Evolutionary conservation across 345 rosid genomes (phyloP).

Genomic region (Aegle marmelos): DNA sequence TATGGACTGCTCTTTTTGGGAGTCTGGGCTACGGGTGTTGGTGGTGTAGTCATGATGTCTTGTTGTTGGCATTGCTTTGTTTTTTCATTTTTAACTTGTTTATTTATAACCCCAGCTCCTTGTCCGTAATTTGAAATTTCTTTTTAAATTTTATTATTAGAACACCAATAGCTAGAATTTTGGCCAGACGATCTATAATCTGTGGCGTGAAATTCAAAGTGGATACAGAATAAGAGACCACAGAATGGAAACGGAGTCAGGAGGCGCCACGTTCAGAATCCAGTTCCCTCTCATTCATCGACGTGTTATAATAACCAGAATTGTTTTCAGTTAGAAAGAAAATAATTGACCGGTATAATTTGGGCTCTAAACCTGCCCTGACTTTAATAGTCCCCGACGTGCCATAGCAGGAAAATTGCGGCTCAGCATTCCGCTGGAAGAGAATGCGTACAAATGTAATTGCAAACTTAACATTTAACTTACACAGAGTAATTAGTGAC

Average conservation of each 20-base stretch:
- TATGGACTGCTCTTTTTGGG: background rate
- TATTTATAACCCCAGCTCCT: background rate
- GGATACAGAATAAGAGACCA: constrained; percentile 14
- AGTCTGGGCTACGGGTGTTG: background rate
- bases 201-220: constrained; percentile 4
- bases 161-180: too few relatives aligned
- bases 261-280: constrained; percentile 28
- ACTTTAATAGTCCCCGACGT: too few relatives aligned
- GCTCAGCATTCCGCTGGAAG: background rate
- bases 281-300: background rate
- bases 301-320: background rate
- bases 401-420: too few relatives aligned
- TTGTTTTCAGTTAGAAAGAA: too few relatives aligned
- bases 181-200: background rate
- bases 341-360: too few relatives aligned
- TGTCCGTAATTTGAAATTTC: too few relatives aligned
- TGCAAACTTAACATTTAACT: constrained; percentile 2
- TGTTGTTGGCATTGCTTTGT: background rate
- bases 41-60: background rate
- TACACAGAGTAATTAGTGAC: constrained; percentile 1
- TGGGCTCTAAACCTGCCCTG: too few relatives aligned
- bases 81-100: background rate
- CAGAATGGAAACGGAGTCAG: constrained; percentile 9
- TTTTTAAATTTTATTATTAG: too few relatives aligned
- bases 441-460: background rate